Evolutionary conservation across 331 rosid genomes (phyloP).

Genomic region (Telfairia occidentalis): DNA sequence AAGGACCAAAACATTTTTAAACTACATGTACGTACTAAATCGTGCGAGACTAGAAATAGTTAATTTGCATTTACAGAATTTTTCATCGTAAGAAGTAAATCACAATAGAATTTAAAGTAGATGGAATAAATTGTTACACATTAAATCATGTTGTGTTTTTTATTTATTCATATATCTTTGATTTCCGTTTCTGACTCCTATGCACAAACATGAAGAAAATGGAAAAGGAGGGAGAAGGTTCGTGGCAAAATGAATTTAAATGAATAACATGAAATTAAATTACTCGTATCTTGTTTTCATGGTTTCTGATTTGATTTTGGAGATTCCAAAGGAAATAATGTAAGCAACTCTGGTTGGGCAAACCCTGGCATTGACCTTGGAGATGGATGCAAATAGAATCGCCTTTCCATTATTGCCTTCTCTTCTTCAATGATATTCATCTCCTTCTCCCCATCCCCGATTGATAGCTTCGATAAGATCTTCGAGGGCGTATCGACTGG

Average conservation of each 20-base stretch:
- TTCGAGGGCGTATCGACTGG: slow-evolving; percentile 58
- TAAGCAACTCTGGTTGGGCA: slow-evolving; percentile 1
- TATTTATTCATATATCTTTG: too few relatives aligned
- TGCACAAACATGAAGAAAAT: too few relatives aligned
- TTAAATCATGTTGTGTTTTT: too few relatives aligned
- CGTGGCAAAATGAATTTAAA: not conserved
- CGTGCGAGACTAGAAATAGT: too few relatives aligned
- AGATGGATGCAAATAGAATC: slow-evolving; percentile 76
- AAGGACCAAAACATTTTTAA: too few relatives aligned
- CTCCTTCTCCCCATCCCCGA: slow-evolving; percentile 30
- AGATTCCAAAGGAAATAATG: slow-evolving; percentile 23
- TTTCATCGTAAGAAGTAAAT: too few relatives aligned
- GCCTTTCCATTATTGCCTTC: slow-evolving; percentile 54
- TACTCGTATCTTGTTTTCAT: not conserved
- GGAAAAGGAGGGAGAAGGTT: too few relatives aligned
- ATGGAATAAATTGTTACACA: too few relatives aligned
- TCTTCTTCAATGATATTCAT: slow-evolving; percentile 56
- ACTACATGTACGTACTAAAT: too few relatives aligned
- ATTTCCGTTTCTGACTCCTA: not conserved
- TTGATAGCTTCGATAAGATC: slow-evolving; percentile 39
- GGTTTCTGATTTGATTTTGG: not conserved
- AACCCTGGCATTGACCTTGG: slow-evolving; percentile 37
- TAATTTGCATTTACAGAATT: too few relatives aligned
- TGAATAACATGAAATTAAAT: not conserved
- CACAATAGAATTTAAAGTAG: too few relatives aligned